Conservation (phyloP, 805 yeast genomes). For the Candida berthetii region DNA sequence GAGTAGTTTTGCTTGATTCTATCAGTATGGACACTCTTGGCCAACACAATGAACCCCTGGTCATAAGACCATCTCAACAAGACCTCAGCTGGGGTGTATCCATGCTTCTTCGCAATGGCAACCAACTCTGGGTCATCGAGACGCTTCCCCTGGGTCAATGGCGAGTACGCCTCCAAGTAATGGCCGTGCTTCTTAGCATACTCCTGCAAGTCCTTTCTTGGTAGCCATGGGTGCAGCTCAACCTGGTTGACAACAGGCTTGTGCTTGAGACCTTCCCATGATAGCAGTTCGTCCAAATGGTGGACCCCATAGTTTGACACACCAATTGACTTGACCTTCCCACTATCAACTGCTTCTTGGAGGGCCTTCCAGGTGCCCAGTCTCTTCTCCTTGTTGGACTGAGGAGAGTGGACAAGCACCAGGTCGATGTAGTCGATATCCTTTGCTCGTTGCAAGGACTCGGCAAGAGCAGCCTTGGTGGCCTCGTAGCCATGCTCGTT, state of each 20-base stretch:
- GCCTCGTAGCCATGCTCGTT: constrained; percentile 47
- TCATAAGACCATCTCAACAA: constrained; percentile 47
- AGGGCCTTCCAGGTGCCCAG: constrained; percentile 63
- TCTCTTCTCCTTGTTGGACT: constrained; percentile 37
- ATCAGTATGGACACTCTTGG: constrained; percentile 28
- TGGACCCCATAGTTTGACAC: constrained; percentile 62
- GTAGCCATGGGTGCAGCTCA: constrained; percentile 41
- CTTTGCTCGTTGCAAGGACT: constrained; percentile 44
- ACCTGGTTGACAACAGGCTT: constrained; percentile 71
- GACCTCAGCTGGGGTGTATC: constrained; percentile 38
- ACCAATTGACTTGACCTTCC: constrained; percentile 58
- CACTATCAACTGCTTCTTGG: constrained; percentile 60
- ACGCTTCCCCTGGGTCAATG: constrained; percentile 45
- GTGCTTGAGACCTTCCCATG: constrained; percentile 43
- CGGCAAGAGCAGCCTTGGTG: constrained; percentile 50
- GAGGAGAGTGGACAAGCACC: constrained; percentile 58
- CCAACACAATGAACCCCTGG: constrained; percentile 48
- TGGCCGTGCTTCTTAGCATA: constrained; percentile 38
- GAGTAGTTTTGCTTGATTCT: constrained; percentile 31
- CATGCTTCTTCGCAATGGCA: constrained; percentile 32
- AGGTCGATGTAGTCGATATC: constrained; percentile 59
- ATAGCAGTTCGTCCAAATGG: constrained; percentile 52
- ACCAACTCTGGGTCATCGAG: constrained; percentile 37
- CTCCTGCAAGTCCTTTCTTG: constrained; percentile 28
- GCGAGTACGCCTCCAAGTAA: constrained; percentile 49